phyloP scores from a whole-genome alignment of 164 flowering plant species.

The Magnolia changhungtana region DNA sequence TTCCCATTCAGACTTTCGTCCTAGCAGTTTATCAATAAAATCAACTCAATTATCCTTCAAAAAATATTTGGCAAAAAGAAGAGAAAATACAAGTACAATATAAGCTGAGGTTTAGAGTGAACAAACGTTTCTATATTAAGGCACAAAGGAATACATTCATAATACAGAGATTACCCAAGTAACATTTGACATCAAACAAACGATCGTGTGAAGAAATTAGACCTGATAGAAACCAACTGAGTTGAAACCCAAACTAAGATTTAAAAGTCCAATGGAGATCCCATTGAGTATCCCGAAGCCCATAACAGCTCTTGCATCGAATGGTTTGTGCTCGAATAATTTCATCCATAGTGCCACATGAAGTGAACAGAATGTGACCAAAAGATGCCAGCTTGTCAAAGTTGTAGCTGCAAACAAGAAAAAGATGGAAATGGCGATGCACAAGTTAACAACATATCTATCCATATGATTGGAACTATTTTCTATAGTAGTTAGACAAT shows the following conservation, averaged over 20 bases:
- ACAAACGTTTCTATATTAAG: too few relatives aligned
- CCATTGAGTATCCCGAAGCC: constrained; percentile 95
- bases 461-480: neutral
- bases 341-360: constrained; percentile 86
- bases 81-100: too few relatives aligned
- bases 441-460: neutral
- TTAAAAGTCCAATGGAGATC: constrained; percentile 81
- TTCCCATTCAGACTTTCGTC: too few relatives aligned
- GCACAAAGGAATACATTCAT: too few relatives aligned
- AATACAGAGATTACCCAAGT: too few relatives aligned
- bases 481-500: too few relatives aligned
- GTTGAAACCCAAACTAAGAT: constrained; percentile 91
- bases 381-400: constrained; percentile 97
- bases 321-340: constrained; percentile 88
- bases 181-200: neutral
- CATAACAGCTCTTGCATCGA: constrained; percentile 75
- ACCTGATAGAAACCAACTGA: constrained; percentile 99
- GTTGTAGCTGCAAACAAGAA: constrained; percentile 65
- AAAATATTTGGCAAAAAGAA: too few relatives aligned
- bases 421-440: neutral
- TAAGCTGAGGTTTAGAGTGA: too few relatives aligned
- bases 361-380: constrained; percentile 95
- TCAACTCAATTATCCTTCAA: too few relatives aligned
- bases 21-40: too few relatives aligned
- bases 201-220: neutral